phyloP scores from a whole-genome alignment of 352 stramenopile species.

The Globisporangium okanoganense region DNA sequence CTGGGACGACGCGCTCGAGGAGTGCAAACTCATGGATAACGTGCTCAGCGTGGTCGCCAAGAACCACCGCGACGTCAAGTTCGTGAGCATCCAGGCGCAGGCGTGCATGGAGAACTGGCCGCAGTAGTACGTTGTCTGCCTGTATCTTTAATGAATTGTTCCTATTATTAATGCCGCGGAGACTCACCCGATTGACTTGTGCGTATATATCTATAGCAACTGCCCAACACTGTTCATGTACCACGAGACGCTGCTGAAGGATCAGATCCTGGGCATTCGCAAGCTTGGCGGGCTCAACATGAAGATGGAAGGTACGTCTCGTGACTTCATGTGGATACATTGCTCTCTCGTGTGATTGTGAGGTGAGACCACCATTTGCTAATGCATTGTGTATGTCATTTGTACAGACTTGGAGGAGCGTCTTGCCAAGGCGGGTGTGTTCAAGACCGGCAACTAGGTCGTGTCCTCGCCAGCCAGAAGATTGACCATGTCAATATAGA shows the following conservation, averaged over 20 bases:
- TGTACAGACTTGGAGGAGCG: conserved; percentile 88
- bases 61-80: conserved; percentile 90
- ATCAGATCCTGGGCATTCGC: conserved; percentile 86
- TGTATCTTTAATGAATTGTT: not conserved
- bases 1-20: conserved; percentile 84
- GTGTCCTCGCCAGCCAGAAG: not conserved
- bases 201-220: conserved; percentile 41
- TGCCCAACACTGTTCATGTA: conserved; percentile 94
- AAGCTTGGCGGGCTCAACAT: conserved; percentile 87
- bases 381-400: not conserved
- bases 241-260: conserved; percentile 83
- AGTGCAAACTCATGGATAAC: conserved; percentile 91
- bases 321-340: not conserved
- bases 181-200: not conserved
- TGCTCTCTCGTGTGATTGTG: conserved; percentile 14
- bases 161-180: not conserved
- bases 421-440: conserved; percentile 74
- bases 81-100: conserved; percentile 91
- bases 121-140: conserved; percentile 27
- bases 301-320: conserved; percentile 65
- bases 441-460: conserved; percentile 33
- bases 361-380: not conserved
- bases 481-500: conserved; percentile 8
- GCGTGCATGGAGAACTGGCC: conserved; percentile 93
- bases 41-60: conserved; percentile 77